phyloP scores from a whole-genome alignment of 2,329 filamentous ascomycete species.

The Phialemoniopsis sp. region DNA sequence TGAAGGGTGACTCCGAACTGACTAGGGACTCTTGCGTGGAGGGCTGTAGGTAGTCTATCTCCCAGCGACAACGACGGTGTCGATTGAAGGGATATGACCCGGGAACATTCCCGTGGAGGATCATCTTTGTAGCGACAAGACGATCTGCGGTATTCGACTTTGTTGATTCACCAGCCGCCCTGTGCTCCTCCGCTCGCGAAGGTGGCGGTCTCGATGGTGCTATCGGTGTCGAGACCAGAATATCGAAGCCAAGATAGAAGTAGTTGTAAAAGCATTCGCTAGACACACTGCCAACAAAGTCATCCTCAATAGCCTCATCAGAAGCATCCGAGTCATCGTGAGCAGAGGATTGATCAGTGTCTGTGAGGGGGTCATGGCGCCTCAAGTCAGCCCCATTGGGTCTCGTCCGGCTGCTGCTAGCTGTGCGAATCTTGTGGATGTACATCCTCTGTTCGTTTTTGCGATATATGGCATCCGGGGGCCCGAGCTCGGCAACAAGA shows the following conservation, averaged over 20 bases:
- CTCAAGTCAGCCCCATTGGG: conserved; percentile 37
- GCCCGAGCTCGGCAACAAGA: conserved; percentile 82
- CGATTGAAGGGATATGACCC: conserved; percentile 97
- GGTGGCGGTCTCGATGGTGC: conserved; percentile 61
- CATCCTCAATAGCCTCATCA: conserved; percentile 54
- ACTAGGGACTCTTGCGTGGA: conserved; percentile 39
- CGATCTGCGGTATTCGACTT: conserved; percentile 50
- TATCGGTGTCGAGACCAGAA: conserved; percentile 78
- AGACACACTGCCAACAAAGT: conserved; percentile 47
- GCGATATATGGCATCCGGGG: conserved; percentile 89
- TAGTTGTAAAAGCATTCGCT: conserved; percentile 95
- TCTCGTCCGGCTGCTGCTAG: conserved; percentile 45
- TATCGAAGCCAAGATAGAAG: conserved; percentile 91
- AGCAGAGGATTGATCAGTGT: conserved; percentile 72
- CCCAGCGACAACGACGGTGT: conserved; percentile 86
- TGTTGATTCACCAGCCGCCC: conserved; percentile 19
- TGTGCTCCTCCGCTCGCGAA: conserved; percentile 21
- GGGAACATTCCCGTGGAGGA: conserved; percentile 90
- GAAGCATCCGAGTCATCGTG: conserved; percentile 66
- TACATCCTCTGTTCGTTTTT: conserved; percentile 87
- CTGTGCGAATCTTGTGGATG: conserved; percentile 66
- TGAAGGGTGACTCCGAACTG: conserved; percentile 74
- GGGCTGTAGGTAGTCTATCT: conserved; percentile 56
- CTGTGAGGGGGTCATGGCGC: conserved; percentile 55
- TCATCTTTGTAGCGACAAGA: conserved; percentile 84